Base-by-base conservation (phyloP, 106 monocot genomes). In the Phalaenopsis aphrodite region DNA sequence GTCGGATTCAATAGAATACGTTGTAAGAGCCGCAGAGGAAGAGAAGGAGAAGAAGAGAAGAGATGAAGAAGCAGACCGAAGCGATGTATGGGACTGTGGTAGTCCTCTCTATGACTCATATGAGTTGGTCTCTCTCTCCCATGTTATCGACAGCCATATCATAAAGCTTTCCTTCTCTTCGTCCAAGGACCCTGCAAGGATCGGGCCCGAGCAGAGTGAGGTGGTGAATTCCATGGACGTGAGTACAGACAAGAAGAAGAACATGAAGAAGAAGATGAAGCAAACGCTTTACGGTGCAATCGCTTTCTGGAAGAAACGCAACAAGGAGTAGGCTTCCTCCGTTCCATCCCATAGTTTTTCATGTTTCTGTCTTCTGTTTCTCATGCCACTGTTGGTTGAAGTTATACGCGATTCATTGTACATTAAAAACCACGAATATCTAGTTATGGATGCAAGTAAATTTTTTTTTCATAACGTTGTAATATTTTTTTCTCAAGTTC, bases 61-160 rank as follows among this genome's bases (percentile, higher is more conserved):
- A 41, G 43, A 55, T 11, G 73, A 30, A 43, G 68, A 39, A 58
- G 66, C 8, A 23, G 3, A 5, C 67, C 21, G 19, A 30, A 38
- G 11, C n/a, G 57, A 57, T n/a, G 56, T 87, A 47, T 93, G 92
- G 92, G 92, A 93, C 57, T 88, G 86, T 82, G 93, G 90, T 3
- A 93, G 93, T 69, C 88, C 88, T 77, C 79, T 93, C 41, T 87
- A 93, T 41, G 93, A 93, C 77, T 90, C 93, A 7, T 90, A 79
- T 55, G 88, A 93, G 86, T 56, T 88, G 12, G 83, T 77, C 24
- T 84, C 90, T 23, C 45, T 90, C 5, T 81, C 55, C 71, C 76
- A 84, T 72, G 37, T 85, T 74, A 69, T 93, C 36, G 87, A 93
- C 55, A 79, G 85, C 23, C 82, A 90, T 45, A 12, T 79, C 39